Evolutionary conservation across 2,329 filamentous ascomycete genomes (phyloP).

Genomic region (Trichoderma sp.): DNA sequence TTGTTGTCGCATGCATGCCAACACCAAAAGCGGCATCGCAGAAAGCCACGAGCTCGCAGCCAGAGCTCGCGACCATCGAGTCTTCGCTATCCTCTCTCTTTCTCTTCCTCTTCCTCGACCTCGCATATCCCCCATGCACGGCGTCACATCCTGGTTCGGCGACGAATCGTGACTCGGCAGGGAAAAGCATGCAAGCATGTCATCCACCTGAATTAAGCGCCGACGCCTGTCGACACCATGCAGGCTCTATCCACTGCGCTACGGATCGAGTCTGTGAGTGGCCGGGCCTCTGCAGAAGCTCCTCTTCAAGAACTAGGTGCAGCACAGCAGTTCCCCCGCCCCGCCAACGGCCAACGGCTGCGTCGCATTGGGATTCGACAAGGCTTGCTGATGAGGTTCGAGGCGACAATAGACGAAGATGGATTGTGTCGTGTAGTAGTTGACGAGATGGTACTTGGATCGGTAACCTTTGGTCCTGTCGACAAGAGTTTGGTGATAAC

Average conservation of each 20-base stretch:
- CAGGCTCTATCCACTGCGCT: conserved; percentile 44
- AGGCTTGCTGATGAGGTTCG: neutral
- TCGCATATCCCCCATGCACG: conserved; percentile 13
- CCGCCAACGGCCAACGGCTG: conserved; percentile 11
- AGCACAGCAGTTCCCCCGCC: conserved; percentile 23
- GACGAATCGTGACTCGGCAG: conserved; percentile 43
- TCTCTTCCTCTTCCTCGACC: neutral
- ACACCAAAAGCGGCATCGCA: neutral
- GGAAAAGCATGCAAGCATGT: conserved; percentile 49
- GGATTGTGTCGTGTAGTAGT: too few species aligned
- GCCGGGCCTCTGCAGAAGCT: conserved; percentile 20
- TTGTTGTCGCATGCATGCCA: too few species aligned
- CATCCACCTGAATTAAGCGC: conserved; percentile 56
- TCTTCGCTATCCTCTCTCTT: neutral
- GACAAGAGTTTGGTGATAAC: too few species aligned
- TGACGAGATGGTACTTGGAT: too few species aligned
- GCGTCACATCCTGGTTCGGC: conserved; percentile 7
- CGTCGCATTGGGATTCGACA: conserved; percentile 19
- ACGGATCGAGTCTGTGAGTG: conserved; percentile 29
- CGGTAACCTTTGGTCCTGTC: too few species aligned
- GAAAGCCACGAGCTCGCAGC: neutral
- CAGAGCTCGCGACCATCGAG: neutral
- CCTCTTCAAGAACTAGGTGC: conserved; percentile 25
- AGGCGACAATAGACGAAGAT: neutral
- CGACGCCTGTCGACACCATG: conserved; percentile 55